Conservation (phyloP, 129 eudicot genomes). For the Dittrichia graveolens region DNA sequence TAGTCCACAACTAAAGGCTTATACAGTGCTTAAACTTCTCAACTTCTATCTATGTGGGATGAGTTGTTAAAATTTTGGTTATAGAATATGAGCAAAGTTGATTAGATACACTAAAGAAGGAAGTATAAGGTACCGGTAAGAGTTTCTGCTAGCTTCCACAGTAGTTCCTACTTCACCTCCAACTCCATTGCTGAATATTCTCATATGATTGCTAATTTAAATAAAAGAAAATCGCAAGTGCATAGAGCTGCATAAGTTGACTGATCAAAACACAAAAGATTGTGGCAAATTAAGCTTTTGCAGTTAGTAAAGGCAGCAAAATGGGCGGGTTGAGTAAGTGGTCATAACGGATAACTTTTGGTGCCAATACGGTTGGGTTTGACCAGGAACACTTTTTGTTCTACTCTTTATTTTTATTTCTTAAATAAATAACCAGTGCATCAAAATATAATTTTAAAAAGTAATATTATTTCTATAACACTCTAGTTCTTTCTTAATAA, state of each 20-base stretch:
- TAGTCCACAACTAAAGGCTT: neutral
- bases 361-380: no score
- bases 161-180: constrained; percentile 65
- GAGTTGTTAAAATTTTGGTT: no score
- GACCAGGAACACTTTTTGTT: no score
- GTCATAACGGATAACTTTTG: neutral
- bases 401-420: neutral
- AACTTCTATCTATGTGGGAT: no score
- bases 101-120: neutral
- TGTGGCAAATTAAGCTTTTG: constrained; percentile 6
- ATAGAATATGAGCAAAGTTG: neutral
- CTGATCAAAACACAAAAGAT: constrained; percentile 15
- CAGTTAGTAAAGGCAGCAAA: neutral
- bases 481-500: neutral
- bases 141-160: constrained; percentile 57
- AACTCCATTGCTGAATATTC: constrained; percentile 51
- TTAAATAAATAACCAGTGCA: neutral
- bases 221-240: constrained; percentile 30
- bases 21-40: no score
- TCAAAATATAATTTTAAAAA: neutral
- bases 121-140: constrained; percentile 50
- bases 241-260: constrained; percentile 33
- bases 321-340: neutral
- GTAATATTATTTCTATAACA: neutral
- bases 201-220: constrained; percentile 60